Base-by-base conservation (phyloP, 208 protist genomes). In the Crithidia mellificae region DNA sequence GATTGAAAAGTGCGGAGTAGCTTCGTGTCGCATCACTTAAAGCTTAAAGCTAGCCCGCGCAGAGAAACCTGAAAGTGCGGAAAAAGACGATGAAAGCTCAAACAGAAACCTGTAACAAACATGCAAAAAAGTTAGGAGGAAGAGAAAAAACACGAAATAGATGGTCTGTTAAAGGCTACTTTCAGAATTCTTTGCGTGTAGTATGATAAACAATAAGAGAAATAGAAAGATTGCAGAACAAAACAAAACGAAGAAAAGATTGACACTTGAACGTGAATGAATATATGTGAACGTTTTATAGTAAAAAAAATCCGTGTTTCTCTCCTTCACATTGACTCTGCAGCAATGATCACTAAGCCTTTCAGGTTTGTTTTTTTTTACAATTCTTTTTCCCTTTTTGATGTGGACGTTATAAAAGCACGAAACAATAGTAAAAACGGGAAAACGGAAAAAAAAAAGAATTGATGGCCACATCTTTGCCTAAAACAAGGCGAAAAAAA, bases 1-100 rank as follows among this genome's bases (percentile, higher is more conserved):
- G 22, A 36, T 6, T 34, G 34, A 27, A 17, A 49, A 47, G 22
- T 11, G 20, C 2, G 32, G 24, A 63, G 24, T 38, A 27, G 22
- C 54, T 47, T 25, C 20, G 14, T 27, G 24, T 24, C 19, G 56
- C 15, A 19, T 22, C 22, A 47, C 11, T 15, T 9, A 22, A 32
- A 47, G 24, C 12, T 44, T 12, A 29, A 20, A 47, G 54, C 38
- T 30, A 32, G 30, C 22, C 38, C 34, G 39, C n/a, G n/a, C 54
- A n/a, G 27, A 61, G 38, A 61, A 61, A 61, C 20, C 54, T 44
- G 22, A 47, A 44, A 32, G 38, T 47, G n/a, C 38, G 38, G 54
- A 27, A 61, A 34, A 32, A 22, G 44, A 47, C 22, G 22, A 61
- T 61, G 52, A 3, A 57, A 57, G 12, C 6, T 41, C 49, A 53